phyloP scores from a whole-genome alignment of 2,329 filamentous ascomycete species.

The Hymenoscyphus fructigenus region DNA sequence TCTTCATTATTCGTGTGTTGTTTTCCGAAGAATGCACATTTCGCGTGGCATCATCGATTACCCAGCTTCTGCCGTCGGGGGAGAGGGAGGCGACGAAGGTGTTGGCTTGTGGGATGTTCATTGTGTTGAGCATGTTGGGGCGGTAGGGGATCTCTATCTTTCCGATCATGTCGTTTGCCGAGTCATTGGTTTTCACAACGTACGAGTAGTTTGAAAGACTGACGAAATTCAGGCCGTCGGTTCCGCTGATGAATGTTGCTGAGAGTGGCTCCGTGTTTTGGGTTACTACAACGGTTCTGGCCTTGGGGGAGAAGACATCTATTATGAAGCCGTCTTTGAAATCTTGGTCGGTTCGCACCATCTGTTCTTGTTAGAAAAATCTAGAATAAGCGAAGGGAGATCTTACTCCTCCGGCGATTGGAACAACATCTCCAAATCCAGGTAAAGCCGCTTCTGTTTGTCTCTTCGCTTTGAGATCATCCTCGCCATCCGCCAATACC shows the following conservation, averaged over 20 bases:
- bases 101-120: conserved; percentile 23
- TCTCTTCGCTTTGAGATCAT: neutral
- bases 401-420: conserved; percentile 23
- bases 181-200: conserved; percentile 36
- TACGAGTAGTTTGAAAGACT: conserved; percentile 37
- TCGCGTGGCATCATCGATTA: conserved; percentile 33
- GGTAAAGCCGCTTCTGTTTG: conserved; percentile 9
- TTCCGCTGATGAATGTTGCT: conserved; percentile 35
- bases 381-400: neutral
- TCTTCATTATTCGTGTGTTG: conserved; percentile 35
- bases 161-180: conserved; percentile 37
- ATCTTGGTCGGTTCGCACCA: conserved; percentile 35
- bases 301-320: conserved; percentile 37
- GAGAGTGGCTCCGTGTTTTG: conserved; percentile 35
- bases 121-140: conserved; percentile 18
- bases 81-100: conserved; percentile 25
- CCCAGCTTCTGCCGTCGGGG: conserved; percentile 37
- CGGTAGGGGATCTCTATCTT: conserved; percentile 38
- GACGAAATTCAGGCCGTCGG: conserved; percentile 34
- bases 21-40: conserved; percentile 34
- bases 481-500: conserved; percentile 4
- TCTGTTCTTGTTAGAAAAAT: conserved; percentile 13
- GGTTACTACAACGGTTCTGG: conserved; percentile 35
- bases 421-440: conserved; percentile 21
- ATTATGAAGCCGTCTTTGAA: conserved; percentile 37